Percentiles rank a stretch among this genome's conserved stretches.
Evolutionary conservation across 2,329 filamentous ascomycete genomes (phyloP).

Genomic region (Aspergillus awamori): DNA sequence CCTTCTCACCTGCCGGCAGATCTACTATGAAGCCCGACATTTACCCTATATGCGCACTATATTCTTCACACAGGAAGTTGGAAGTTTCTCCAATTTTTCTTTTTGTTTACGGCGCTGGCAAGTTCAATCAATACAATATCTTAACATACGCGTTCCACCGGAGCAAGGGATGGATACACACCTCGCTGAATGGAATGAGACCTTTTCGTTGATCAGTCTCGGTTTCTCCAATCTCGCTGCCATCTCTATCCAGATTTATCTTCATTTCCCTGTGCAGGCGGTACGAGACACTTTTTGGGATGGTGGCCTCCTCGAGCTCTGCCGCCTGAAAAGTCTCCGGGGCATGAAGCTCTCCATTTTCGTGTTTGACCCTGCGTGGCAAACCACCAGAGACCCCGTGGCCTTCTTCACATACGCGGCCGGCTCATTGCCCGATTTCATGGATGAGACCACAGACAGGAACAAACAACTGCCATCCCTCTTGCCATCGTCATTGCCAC

Average conservation of each 20-base stretch:
- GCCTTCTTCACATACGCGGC: not conserved
- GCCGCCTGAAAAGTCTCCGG: not conserved
- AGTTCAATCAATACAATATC: not conserved
- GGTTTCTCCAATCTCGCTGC: too few species aligned
- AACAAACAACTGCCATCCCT: too few species aligned
- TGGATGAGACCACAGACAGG: too few species aligned
- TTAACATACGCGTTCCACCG: not conserved
- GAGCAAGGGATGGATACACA: not conserved
- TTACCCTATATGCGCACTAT: not conserved
- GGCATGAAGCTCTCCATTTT: not conserved
- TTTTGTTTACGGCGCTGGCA: not conserved
- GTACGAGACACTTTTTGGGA: too few species aligned
- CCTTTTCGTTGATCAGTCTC: not conserved
- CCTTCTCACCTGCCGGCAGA: not conserved
- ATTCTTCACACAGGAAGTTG: not conserved
- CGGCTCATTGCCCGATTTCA: too few species aligned
- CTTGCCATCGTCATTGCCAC: too few species aligned
- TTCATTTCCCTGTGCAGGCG: too few species aligned
- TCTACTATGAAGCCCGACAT: not conserved
- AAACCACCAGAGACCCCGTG: not conserved
- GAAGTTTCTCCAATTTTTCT: not conserved
- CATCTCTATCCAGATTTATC: too few species aligned
- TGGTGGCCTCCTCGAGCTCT: not conserved
- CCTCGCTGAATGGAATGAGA: conserved; percentile 1
- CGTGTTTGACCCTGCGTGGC: not conserved